These are phyloP conservation scores for Sanghuangporus weigelae DNA, from an alignment of 1,284 basidiomycete species.

Conservation along the genomic window DNA sequence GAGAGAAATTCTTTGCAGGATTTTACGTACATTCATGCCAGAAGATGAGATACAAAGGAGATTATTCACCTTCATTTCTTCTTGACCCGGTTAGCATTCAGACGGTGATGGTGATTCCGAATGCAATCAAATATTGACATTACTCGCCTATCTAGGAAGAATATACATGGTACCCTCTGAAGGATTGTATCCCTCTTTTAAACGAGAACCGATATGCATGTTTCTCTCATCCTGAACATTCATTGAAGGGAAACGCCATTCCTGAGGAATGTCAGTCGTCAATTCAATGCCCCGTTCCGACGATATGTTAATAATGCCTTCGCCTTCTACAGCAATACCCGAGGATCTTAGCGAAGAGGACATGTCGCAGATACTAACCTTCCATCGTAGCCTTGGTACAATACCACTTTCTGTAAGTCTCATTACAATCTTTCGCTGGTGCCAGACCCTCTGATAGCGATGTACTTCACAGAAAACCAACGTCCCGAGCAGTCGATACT, in stretches of 20 bases:
- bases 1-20: slow-evolving; percentile 40
- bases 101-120: neutral
- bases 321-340: neutral
- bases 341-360: slow-evolving; percentile 7
- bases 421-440: neutral
- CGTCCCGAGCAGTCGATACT: neutral
- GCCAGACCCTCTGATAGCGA: neutral
- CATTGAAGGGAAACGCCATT: slow-evolving; percentile 26
- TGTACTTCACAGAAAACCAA: neutral
- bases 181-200: slow-evolving; percentile 53
- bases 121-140: slow-evolving; percentile 1
- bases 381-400: neutral
- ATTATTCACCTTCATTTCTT: slow-evolving; percentile 84
- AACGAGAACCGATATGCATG: slow-evolving; percentile 63
- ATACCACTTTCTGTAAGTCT: slow-evolving; percentile 3
- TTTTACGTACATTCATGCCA: slow-evolving; percentile 89
- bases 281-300: neutral
- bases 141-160: slow-evolving; percentile 50
- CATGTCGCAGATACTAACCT: slow-evolving; percentile 1
- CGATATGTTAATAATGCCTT: neutral
- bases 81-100: slow-evolving; percentile 70
- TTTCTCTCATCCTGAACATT: slow-evolving; percentile 61
- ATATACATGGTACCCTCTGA: slow-evolving; percentile 70
- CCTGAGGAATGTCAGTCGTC: neutral
- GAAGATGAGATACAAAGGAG: slow-evolving; percentile 97